phyloP scores from a whole-genome alignment of 1,284 basidiomycete genomes.

The Moesziomyces globuligerus region DNA sequence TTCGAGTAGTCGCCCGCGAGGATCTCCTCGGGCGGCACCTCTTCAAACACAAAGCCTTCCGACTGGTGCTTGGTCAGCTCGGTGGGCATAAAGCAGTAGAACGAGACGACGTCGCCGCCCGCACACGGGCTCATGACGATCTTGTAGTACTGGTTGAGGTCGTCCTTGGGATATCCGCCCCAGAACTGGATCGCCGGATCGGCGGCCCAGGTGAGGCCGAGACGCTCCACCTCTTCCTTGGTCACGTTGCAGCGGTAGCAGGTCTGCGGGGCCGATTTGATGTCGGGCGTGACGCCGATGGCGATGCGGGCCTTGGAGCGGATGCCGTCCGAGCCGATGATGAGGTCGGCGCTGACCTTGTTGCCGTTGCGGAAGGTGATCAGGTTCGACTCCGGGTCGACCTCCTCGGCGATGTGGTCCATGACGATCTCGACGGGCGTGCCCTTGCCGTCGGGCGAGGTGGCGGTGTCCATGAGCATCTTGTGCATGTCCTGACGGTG shows the following conservation, averaged over 20 bases:
- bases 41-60: conserved; percentile 68
- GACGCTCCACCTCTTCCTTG: conserved; percentile 60
- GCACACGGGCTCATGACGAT: conserved; percentile 68
- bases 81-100: conserved; percentile 65
- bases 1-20: conserved; percentile 63
- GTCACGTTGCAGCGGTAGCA: conserved; percentile 69
- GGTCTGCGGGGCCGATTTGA: conserved; percentile 66
- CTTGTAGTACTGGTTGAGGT: conserved; percentile 66
- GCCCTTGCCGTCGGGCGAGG: conserved; percentile 58
- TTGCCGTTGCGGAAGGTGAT: conserved; percentile 71
- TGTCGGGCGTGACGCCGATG: conserved; percentile 46
- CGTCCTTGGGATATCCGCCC: conserved; percentile 62
- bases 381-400: conserved; percentile 62
- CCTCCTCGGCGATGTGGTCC: conserved; percentile 68
- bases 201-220: conserved; percentile 66
- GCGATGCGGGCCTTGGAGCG: conserved; percentile 59
- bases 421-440: conserved; percentile 55
- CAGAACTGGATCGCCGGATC: conserved; percentile 68
- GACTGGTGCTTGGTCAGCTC: conserved; percentile 68
- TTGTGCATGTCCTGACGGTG: conserved; percentile 68
- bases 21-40: conserved; percentile 66
- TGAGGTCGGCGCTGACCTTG: conserved; percentile 72
- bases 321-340: conserved; percentile 76
- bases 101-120: conserved; percentile 66
- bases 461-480: conserved; percentile 61